Percentiles rank a stretch among this genome's conserved stretches.
These are phyloP conservation scores for Raffaelea deltoideospora DNA, from an alignment of 2,329 filamentous ascomycete species.

Conservation along the genomic window DNA sequence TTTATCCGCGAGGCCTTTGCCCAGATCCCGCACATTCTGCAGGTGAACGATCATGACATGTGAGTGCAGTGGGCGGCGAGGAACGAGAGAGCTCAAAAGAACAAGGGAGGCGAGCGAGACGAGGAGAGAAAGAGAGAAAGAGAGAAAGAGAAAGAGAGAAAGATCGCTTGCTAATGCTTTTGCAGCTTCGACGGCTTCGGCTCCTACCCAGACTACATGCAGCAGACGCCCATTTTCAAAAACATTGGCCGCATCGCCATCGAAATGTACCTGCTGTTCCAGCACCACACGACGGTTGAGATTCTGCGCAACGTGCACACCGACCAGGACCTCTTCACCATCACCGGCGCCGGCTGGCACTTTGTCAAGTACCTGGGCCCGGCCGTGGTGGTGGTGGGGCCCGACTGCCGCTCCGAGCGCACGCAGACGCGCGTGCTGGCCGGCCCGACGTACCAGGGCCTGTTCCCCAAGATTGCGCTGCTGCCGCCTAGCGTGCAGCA, in stretches of 20 bases:
- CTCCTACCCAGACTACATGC: conserved; percentile 96
- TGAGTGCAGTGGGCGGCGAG: conserved; percentile 38
- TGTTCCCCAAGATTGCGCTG: conserved; percentile 89
- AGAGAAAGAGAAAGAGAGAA: not conserved
- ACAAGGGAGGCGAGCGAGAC: too few relatives aligned
- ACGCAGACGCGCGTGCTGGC: conserved; percentile 87
- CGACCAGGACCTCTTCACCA: conserved; percentile 85
- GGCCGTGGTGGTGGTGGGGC: conserved; percentile 74
- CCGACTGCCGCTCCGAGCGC: conserved; percentile 82
- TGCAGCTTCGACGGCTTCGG: conserved; percentile 87
- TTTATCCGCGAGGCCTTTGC: conserved; percentile 90
- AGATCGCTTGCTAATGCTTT: not conserved
- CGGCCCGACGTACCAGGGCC: conserved; percentile 88
- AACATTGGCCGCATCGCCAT: conserved; percentile 92
- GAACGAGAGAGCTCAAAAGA: too few relatives aligned
- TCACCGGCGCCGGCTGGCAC: conserved; percentile 96
- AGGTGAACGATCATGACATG: conserved; percentile 97
- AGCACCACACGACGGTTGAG: conserved; percentile 92
- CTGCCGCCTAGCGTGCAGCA: conserved; percentile 89
- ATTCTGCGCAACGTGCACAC: conserved; percentile 78
- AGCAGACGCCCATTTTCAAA: conserved; percentile 93
- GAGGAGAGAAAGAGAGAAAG: not conserved
- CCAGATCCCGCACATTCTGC: conserved; percentile 85
- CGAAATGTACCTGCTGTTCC: conserved; percentile 96
- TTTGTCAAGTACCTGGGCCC: conserved; percentile 95